Base-by-base conservation (phyloP, 495 filamentous ascomycete species). In the Podospora pseudopauciseta region DNA sequence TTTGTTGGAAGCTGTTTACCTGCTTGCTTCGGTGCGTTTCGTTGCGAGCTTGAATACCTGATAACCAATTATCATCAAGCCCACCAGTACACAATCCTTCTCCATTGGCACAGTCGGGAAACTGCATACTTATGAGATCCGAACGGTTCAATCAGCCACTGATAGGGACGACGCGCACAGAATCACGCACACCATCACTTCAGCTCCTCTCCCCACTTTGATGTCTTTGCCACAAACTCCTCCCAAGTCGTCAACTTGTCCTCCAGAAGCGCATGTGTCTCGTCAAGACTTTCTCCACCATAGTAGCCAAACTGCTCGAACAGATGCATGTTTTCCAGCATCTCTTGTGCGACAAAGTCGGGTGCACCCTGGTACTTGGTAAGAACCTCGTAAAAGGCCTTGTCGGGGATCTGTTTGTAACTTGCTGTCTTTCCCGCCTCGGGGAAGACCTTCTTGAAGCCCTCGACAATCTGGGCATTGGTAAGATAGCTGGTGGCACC, bases 271-370 rank as follows among this genome's bases (percentile, higher is more conserved):
- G 65, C 63, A 44, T 73, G 74, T 44, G 73, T 77, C 68, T 76
- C 77, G 7, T 77, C 76, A 19, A 83, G 70, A 55, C 58, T 57
- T 44, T 62, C 80, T n/a, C 81, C 81, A 15, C 78, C 81, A 72
- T 81, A 88, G 67, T 87, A 87, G 3, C 84, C 85, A 65, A 77
- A 82, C 15, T 83, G 77, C 27, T 80, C 72, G 59, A 86, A 70
- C 59, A 87, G 73, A 16, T 79, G 74, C 76, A 83, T 80, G 65
- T 86, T 89, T 78, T 89, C 82, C 67, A 83, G 75, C 67, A 88
- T 28, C 73, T 87, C 85, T 65, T 84, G 70, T n/a, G 77, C 78
- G 0, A 76, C 72, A 16, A 73, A 72, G 9, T 81, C 79, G 11
- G 83, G 81, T 67, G 80, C 71, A 18, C 80, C 78, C 23, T 65